Evolutionary conservation across 1,284 basidiomycete genomes (phyloP), one percentile per base, ranked within the genome.

Genomic region (Porodaedalea pini): DNA sequence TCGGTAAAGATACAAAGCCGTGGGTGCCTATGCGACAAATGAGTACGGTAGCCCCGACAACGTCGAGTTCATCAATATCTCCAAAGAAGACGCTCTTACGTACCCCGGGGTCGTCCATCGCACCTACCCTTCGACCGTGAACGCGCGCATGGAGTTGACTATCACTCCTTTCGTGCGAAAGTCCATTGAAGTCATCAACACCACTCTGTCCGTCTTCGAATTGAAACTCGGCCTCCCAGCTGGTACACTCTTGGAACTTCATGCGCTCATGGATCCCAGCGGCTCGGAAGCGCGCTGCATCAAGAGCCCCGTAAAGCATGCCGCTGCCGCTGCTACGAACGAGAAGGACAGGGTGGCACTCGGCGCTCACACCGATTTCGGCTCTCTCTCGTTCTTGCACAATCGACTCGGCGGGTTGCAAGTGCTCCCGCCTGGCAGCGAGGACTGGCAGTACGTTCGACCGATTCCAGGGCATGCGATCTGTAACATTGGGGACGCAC

Each of bases 371-470:
- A 83, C 74, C 2, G 75, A 77, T 61, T 75, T 76, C 58, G 74
- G 74, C 19, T 73, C 72, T 13, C 63, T 75, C 78, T 81, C 83
- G 0, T 81, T 86, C 70, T 70, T 88, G 51, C 83, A 86, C 49
- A 88, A 88, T 67, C 78, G 78, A 11, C 76, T 90, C 0, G 87
- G 87, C 2, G 88, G 88, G 0, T 70, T 90, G 7, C 88, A 90
- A 64, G 85, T 89, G 1, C 73, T 88, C 40, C 77, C 79, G 1
- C 85, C 85, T 0, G 81, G 81, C 2, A 71, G 77, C 10, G 75
- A 80, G n/a, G 69, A 76, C 21, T 90, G 87, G 87, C 81, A 82
- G 62, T 89, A 87, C 61, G 75, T 60, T 15, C 58, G 49, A 19
- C 85, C 85, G 1, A 66, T 87, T 31, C 78, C 80, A 0, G 78